Evolutionary conservation across 2,329 filamentous ascomycete species (phyloP), one percentile per base, ranked within the genome.

Genomic region (Clonostachys sp.): DNA sequence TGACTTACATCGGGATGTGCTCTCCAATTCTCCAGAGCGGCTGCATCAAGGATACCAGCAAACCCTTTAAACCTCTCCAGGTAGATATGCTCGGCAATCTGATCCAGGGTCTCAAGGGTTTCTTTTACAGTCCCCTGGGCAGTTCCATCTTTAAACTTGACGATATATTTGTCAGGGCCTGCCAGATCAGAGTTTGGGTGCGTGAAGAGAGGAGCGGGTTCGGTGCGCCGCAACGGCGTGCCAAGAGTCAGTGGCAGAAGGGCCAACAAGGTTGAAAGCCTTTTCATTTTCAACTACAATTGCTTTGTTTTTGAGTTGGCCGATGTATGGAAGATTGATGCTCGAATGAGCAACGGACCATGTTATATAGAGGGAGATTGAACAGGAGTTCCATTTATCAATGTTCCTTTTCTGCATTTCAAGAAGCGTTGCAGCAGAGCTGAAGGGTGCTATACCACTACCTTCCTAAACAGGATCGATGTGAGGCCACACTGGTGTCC

Each of bases 141-240:
- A n/a, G 50, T 50, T 9, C 44, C 49, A 40, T 49, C 48, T 33
- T 51, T 51, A 35, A 59, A 50, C 41, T 56, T 57, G 48, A 59
- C 54, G 34, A 59, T 49, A 43, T 56, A 59, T 42, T 54, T 52
- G 50, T 51, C 48, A 8, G 50, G 47, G 14, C 57, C 44, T 18
- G 52, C 24, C 6, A 42, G 5, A 3, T 39, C 34, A 20, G 41
- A 6, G n/a, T 44, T 24, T 3, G 42, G 44, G 13, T 58, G 55
- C 16, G 44, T 46, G 43, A 58, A 41, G 18, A 63, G 51, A 41
- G 61, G 60, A 34, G 61, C 61, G 9, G 55, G 59, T 41, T 50
- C 51, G 24, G 51, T 51, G 38, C 60, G 60, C 16, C 55, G 54
- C 33, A 49, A 46, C 13, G 57, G 54, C n/a, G 49, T 55, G 36